phyloP scores from a whole-genome alignment of 176 grass and related monocot genomes.

The Musa schizocarpa region DNA sequence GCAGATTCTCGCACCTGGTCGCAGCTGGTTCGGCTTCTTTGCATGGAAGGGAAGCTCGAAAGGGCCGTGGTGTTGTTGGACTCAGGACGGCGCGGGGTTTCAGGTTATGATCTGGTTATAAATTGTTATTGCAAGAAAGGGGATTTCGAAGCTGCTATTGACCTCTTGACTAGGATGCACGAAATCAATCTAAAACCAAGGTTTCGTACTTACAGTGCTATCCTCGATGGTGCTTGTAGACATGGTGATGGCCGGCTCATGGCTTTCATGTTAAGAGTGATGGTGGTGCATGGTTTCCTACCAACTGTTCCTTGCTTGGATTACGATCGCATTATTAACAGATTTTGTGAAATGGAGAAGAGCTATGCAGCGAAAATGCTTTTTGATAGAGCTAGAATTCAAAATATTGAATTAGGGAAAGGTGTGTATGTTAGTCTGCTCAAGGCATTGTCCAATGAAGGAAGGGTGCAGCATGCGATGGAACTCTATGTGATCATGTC shows the following conservation, averaged over 20 bases:
- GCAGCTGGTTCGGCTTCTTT: slow-evolving; percentile 14
- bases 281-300: slow-evolving; percentile 1
- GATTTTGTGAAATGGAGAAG: slow-evolving; percentile 15
- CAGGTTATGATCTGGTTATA: slow-evolving; percentile 19
- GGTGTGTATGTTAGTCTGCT: slow-evolving; percentile 1
- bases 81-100: not conserved
- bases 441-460: not conserved
- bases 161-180: slow-evolving; percentile 12
- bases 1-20: slow-evolving; percentile 21
- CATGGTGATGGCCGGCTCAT: not conserved
- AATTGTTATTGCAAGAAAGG: slow-evolving; percentile 16
- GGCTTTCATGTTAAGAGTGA: slow-evolving; percentile 4
- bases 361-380: slow-evolving; percentile 23
- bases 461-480: slow-evolving; percentile 6
- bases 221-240: slow-evolving; percentile 20
- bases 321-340: slow-evolving; percentile 5
- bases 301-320: slow-evolving; percentile 7
- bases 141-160: slow-evolving; percentile 13
- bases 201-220: slow-evolving; percentile 10
- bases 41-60: slow-evolving; percentile 18
- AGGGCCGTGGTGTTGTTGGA: slow-evolving; percentile 3
- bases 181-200: slow-evolving; percentile 6
- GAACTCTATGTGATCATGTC: slow-evolving; percentile 6
- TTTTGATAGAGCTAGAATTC: slow-evolving; percentile 11
- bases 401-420: slow-evolving; percentile 1